Base-by-base conservation (phyloP, 345 rosid species). In the Ceriops tagal region DNA sequence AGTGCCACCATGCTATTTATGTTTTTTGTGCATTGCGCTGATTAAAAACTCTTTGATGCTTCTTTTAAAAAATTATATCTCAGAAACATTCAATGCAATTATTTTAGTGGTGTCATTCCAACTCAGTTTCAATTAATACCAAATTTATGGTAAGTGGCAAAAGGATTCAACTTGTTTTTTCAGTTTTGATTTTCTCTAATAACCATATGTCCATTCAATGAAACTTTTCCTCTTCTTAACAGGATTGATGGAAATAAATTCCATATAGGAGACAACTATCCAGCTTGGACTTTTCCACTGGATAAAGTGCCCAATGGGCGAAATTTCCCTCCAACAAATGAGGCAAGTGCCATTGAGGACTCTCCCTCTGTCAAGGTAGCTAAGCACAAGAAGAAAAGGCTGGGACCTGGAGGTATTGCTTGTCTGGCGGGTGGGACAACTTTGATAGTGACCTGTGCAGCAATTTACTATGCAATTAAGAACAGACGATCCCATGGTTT, bases 191-290 rank as follows among this genome's bases (percentile, higher is more conserved):
- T 52, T 34, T 31, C 61, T 39, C 53, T 39, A 32, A 22, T 63
- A 61, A 28, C 24, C 19, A 22, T 8, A 67, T 53, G 56, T 67
- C 62, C 8, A 57, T 46, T 37, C 31, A 43, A 57, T 58, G 55
- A 22, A 52, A 53, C 43, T 39, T 64, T 71, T 69, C 21, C 46
- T 43, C 53, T 64, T 74, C 49, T 71, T 71, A 62, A 62, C 77
- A 95, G 99, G 96, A 77, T 95, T 74, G 92, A 87, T 72, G 91
- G 96, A 64, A 95, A 92, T 79, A 67, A 62, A 58, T 95, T 95
- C 77, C 79, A 89, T 27, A 70, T 56, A 63, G 86, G 64, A 57
- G 79, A 71, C 62, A 82, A 80, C 75, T 81, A 86, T 73, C 86
- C 89, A 55, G 87, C 96, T 6, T 95, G 99, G 99, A 78, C 73